These are phyloP conservation scores for Porodaedalea pini DNA, from an alignment of 1,284 basidiomycete species.

Conservation along the genomic window DNA sequence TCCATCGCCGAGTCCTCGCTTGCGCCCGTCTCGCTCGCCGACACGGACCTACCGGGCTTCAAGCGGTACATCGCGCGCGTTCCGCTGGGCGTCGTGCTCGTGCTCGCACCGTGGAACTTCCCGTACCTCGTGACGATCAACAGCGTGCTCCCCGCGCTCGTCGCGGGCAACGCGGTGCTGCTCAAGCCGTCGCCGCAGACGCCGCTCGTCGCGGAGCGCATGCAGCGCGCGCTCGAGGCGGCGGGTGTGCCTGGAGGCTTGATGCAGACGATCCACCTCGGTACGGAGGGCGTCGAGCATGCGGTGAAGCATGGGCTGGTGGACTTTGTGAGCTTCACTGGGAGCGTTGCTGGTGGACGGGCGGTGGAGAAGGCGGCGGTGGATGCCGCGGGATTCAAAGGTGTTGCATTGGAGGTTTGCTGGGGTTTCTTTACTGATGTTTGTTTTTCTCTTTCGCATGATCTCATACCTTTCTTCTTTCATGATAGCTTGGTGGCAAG, in stretches of 20 bases:
- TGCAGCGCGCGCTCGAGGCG: slow-evolving; percentile 61
- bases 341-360: slow-evolving; percentile 70
- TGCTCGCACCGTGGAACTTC: slow-evolving; percentile 90
- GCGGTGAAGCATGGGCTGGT: slow-evolving; percentile 68
- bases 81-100: slow-evolving; percentile 85
- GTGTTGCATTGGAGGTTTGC: slow-evolving; percentile 68
- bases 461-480: slow-evolving; percentile 23
- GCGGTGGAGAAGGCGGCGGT: slow-evolving; percentile 62
- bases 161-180: slow-evolving; percentile 86
- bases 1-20: slow-evolving; percentile 78
- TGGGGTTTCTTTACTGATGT: not conserved
- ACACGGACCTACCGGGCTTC: slow-evolving; percentile 81
- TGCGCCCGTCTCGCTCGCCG: slow-evolving; percentile 69
- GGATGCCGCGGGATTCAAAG: slow-evolving; percentile 70
- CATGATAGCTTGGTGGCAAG: slow-evolving; percentile 83
- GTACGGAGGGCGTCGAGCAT: slow-evolving; percentile 59
- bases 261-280: slow-evolving; percentile 79
- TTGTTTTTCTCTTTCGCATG: slow-evolving; percentile 3
- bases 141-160: slow-evolving; percentile 82
- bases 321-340: slow-evolving; percentile 88
- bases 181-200: slow-evolving; percentile 96
- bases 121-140: slow-evolving; percentile 90
- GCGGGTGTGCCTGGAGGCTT: slow-evolving; percentile 79
- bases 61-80: slow-evolving; percentile 77
- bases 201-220: slow-evolving; percentile 80